phyloP scores from a whole-genome alignment of 495 filamentous ascomycete genomes.

The Aspergillus leporis region DNA sequence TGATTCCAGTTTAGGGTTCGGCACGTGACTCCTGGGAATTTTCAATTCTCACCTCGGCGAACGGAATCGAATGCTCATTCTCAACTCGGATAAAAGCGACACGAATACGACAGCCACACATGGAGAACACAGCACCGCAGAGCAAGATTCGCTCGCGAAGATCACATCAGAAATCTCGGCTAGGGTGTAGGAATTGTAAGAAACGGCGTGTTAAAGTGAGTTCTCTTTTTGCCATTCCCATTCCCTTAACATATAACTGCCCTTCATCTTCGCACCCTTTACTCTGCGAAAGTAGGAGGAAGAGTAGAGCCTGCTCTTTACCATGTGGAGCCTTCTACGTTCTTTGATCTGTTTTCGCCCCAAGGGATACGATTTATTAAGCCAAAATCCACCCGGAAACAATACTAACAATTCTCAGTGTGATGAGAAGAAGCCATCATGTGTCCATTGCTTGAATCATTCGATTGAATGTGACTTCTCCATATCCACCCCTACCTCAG shows the following conservation, averaged over 20 bases:
- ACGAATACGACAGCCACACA: conserved; percentile 15
- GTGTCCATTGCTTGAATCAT: conserved; percentile 35
- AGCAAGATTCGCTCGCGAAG: conserved; percentile 20
- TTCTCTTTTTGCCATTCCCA: neutral
- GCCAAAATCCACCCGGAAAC: neutral
- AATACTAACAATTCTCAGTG: conserved; percentile 29
- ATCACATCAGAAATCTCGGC: conserved; percentile 26
- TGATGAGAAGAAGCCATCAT: conserved; percentile 39
- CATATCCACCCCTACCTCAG: neutral
- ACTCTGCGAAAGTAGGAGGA: neutral
- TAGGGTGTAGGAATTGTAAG: conserved; percentile 30
- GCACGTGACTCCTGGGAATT: neutral
- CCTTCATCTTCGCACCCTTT: no score
- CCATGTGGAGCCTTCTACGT: neutral
- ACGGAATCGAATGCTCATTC: neutral
- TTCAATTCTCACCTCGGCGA: neutral
- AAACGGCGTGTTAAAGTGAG: conserved; percentile 27
- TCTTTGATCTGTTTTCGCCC: neutral
- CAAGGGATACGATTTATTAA: neutral
- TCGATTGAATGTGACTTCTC: conserved; percentile 35
- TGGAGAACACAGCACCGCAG: conserved; percentile 6
- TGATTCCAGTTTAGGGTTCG: neutral
- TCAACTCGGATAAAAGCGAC: conserved; percentile 9
- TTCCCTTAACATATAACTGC: neutral
- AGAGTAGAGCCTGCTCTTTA: neutral